Evolutionary conservation across 805 yeast species (phyloP).

Genomic region (Priceomyces castillae): DNA sequence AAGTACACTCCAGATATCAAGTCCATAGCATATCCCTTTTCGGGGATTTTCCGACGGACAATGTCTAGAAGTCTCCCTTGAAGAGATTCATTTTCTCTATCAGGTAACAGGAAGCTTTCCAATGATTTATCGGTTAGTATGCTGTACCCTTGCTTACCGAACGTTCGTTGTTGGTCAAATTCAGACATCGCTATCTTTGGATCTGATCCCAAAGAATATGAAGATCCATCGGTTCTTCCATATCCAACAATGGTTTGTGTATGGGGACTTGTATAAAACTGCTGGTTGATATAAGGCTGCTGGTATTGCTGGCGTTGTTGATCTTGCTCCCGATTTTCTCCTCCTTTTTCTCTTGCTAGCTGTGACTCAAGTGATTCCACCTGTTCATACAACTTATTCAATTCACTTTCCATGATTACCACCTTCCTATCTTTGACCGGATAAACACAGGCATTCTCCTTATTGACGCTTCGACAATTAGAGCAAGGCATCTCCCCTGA

Average conservation of each 20-base stretch:
- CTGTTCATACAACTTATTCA: constrained; percentile 32
- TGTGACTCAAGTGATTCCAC: constrained; percentile 27
- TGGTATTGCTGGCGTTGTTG: constrained; percentile 2
- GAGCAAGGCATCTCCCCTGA: constrained; percentile 43
- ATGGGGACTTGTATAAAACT: background rate
- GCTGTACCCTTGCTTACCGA: no score
- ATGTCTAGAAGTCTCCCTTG: constrained; percentile 21
- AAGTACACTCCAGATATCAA: constrained; percentile 25
- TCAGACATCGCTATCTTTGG: background rate
- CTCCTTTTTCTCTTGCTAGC: background rate
- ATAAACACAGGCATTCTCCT: constrained; percentile 31
- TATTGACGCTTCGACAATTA: constrained; percentile 34
- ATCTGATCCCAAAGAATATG: background rate
- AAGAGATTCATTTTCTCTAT: constrained; percentile 24
- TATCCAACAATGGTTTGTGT: background rate
- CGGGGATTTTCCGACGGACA: constrained; percentile 23
- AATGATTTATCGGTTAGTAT: constrained; percentile 6
- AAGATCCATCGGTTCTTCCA: background rate
- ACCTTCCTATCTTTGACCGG: constrained; percentile 40
- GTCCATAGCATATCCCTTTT: constrained; percentile 18
- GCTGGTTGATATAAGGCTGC: background rate
- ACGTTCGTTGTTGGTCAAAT: background rate
- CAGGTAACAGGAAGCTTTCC: constrained; percentile 26
- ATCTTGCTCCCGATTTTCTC: background rate
- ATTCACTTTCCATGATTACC: constrained; percentile 42